Percentiles rank a stretch among this genome's conserved stretches.
Conservation (phyloP, 139 green algal species). For the Closterium sp. region DNA sequence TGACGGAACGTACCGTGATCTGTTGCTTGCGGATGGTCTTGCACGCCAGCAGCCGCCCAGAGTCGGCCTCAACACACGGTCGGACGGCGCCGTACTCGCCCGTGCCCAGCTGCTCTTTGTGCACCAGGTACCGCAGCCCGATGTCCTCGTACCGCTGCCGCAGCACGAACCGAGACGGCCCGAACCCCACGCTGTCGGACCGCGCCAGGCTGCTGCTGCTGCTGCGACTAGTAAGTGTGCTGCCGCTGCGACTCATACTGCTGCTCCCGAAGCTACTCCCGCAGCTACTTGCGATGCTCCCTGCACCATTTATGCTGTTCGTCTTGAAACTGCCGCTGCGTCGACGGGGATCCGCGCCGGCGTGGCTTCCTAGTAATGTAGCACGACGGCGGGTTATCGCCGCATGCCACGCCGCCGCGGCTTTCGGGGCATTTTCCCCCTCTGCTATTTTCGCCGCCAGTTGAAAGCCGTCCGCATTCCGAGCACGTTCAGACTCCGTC, state of each 20-base stretch:
- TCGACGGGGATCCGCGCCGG: background rate
- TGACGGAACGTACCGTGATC: background rate
- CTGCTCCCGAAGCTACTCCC: background rate
- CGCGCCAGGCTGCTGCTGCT: background rate
- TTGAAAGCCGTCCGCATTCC: background rate
- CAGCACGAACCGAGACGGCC: background rate
- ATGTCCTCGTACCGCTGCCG: background rate
- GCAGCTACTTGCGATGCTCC: background rate
- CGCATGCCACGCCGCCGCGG: background rate
- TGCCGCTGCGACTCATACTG: background rate
- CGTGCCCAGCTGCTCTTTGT: background rate
- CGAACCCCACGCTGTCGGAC: background rate
- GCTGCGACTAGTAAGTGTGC: background rate
- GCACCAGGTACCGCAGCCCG: background rate
- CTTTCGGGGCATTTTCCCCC: background rate
- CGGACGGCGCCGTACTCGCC: background rate
- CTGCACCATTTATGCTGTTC: background rate
- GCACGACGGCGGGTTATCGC: background rate
- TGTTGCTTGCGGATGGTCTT: background rate
- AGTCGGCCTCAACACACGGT: background rate
- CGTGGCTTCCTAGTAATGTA: background rate
- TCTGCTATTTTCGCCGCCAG: background rate
- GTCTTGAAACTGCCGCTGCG: background rate
- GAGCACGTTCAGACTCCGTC: background rate
- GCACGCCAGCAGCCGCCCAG: background rate